phyloP scores from a whole-genome alignment of 2,329 filamentous ascomycete species.

The Stenocarpella maydis region DNA sequence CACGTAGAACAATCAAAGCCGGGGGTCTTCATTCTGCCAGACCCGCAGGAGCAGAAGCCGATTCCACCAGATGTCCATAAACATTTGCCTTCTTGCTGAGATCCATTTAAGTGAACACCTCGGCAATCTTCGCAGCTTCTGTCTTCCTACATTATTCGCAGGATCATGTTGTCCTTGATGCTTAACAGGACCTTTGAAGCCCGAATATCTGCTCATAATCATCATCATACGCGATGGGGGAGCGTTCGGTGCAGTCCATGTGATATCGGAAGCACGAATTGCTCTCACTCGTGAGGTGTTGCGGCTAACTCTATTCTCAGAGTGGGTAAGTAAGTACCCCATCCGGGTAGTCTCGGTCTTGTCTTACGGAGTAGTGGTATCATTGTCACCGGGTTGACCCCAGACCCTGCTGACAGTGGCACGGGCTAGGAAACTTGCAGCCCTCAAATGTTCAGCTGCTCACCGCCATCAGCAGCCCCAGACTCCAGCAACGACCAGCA shows the following conservation, averaged over 20 bases:
- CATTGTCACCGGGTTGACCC: no score
- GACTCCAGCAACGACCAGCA: not conserved
- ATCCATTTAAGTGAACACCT: not conserved
- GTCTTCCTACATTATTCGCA: not conserved
- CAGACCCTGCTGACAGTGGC: not conserved
- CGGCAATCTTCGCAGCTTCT: not conserved
- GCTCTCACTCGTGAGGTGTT: not conserved
- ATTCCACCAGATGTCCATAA: not conserved
- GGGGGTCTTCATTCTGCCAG: not conserved
- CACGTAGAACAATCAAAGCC: not conserved
- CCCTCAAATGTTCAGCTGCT: not conserved
- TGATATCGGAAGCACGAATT: not conserved
- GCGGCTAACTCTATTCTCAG: not conserved
- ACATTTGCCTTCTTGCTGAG: not conserved
- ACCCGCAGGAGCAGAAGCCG: not conserved
- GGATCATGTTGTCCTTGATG: not conserved
- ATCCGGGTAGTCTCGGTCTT: conserved; percentile 4
- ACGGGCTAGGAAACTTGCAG: not conserved
- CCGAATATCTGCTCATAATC: not conserved
- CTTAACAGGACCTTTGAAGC: not conserved
- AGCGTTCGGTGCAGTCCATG: not conserved
- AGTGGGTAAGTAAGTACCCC: not conserved
- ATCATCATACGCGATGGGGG: not conserved
- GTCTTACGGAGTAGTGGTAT: not conserved
- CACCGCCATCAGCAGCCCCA: not conserved